These are phyloP conservation scores for Jamesozyma gamospora DNA, from an alignment of 805 yeast genomes.

Conservation along the genomic window DNA sequence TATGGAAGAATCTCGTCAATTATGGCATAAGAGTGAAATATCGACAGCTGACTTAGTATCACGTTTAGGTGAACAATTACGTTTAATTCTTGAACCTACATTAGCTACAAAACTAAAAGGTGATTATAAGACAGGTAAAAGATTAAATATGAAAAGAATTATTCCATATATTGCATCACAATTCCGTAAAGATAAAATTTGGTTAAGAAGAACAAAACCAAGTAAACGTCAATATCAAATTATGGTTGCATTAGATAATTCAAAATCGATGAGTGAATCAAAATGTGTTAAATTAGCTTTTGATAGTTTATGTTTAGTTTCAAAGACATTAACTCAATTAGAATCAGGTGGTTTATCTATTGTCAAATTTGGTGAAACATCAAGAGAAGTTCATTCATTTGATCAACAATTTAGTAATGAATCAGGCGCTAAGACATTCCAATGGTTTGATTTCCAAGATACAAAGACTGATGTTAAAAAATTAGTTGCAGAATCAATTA, in stretches of 20 bases:
- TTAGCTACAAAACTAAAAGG: slow-evolving; percentile 91
- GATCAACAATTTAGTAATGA: slow-evolving; percentile 75
- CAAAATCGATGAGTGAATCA: slow-evolving; percentile 94
- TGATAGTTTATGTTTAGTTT: slow-evolving; percentile 86
- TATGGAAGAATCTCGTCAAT: slow-evolving; percentile 55
- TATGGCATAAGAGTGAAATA: slow-evolving; percentile 77
- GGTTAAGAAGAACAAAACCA: slow-evolving; percentile 97
- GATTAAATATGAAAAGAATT: slow-evolving; percentile 93
- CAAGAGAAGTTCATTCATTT: slow-evolving; percentile 81
- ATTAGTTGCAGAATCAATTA: slow-evolving; percentile 62
- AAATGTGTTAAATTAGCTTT: slow-evolving; percentile 84
- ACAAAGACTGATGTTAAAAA: slow-evolving; percentile 73
- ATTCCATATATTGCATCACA: slow-evolving; percentile 97
- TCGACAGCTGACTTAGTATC: slow-evolving; percentile 85
- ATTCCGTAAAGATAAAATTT: slow-evolving; percentile 93
- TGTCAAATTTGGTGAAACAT: slow-evolving; percentile 79
- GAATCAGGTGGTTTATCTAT: slow-evolving; percentile 91
- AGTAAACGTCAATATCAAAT: slow-evolving; percentile 95
- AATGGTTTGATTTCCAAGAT: slow-evolving; percentile 85
- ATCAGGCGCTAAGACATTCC: slow-evolving; percentile 75
- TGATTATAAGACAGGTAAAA: slow-evolving; percentile 93
- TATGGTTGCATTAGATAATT: slow-evolving; percentile 95
- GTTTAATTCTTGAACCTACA: slow-evolving; percentile 91
- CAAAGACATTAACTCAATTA: slow-evolving; percentile 85
- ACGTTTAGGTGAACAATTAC: slow-evolving; percentile 80